These are phyloP conservation scores for Beauveria sp. DNA, from an alignment of 2,329 filamentous ascomycete species.

Conservation along the genomic window DNA sequence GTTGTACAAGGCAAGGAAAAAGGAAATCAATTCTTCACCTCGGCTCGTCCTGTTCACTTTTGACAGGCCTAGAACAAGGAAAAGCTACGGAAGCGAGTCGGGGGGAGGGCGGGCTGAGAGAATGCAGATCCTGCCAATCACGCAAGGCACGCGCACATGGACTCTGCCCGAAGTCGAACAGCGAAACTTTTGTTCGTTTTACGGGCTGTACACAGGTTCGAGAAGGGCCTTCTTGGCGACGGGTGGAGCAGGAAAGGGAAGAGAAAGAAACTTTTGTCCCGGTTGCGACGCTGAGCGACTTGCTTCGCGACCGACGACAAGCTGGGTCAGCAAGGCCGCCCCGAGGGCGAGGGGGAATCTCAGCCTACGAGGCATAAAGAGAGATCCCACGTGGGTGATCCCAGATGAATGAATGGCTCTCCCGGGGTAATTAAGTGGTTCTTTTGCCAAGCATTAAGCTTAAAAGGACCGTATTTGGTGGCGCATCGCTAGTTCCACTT, in stretches of 20 bases:
- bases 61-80: not conserved
- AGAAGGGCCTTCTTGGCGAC: not conserved
- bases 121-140: not conserved
- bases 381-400: constrained; percentile 3
- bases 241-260: not conserved
- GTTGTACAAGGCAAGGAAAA: not conserved
- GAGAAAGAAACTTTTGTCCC: not conserved
- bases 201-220: not conserved
- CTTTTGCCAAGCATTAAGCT: constrained; percentile 7
- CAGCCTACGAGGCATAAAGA: not conserved
- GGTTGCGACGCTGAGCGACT: no score
- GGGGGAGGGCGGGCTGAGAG: not conserved
- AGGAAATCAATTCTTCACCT: not conserved
- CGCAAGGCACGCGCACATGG: not conserved
- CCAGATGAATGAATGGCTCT: not conserved
- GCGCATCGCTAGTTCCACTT: constrained; percentile 1
- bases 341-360: not conserved
- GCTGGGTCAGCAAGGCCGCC: not conserved
- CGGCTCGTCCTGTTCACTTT: not conserved
- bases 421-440: not conserved
- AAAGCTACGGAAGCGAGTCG: not conserved
- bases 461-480: constrained; percentile 4
- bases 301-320: no score
- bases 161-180: not conserved
- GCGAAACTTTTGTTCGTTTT: not conserved